A percentile compares a stretch with the other conserved stretches of the same genome.
Evolutionary conservation across 495 filamentous ascomycete species (phyloP).

Genomic region (Penicillium waksmanii): DNA sequence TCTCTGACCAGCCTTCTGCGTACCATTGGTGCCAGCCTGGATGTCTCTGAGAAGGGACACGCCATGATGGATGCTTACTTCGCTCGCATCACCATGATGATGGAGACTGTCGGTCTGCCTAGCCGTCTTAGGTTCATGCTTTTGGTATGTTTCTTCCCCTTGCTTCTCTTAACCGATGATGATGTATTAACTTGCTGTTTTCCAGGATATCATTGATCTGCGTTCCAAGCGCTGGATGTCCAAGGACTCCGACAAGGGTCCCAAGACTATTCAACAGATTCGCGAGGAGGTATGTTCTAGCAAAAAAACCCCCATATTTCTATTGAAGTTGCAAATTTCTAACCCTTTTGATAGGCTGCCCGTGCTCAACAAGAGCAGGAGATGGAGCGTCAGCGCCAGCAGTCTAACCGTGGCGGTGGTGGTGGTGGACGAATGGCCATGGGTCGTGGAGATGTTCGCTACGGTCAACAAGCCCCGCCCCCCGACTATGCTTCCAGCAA

Average conservation of each 20-base stretch:
- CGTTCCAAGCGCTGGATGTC: constrained; percentile 73
- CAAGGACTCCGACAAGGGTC: constrained; percentile 87
- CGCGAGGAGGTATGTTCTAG: constrained; percentile 68
- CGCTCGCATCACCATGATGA: constrained; percentile 76
- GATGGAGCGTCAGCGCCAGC: constrained; percentile 50
- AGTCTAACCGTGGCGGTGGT: constrained; percentile 57
- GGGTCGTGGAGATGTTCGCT: constrained; percentile 85
- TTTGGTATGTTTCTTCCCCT: constrained; percentile 56
- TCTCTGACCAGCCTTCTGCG: constrained; percentile 88
- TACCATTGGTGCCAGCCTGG: constrained; percentile 87
- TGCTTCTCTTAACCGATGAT: background rate
- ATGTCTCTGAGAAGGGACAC: constrained; percentile 77
- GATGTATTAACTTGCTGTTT: background rate
- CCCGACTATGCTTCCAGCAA: constrained; percentile 75
- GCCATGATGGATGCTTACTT: constrained; percentile 95
- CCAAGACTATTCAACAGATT: constrained; percentile 93
- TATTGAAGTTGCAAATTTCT: too few relatives aligned
- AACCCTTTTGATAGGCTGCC: constrained; percentile 55
- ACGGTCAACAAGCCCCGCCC: constrained; percentile 64
- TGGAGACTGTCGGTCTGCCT: constrained; percentile 74
- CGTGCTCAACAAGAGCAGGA: constrained; percentile 70
- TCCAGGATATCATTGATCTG: constrained; percentile 81
- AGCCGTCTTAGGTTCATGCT: constrained; percentile 95
- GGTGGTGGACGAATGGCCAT: constrained; percentile 60
- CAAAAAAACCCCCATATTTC: too few relatives aligned